Conservation (phyloP, 2,329 filamentous ascomycete species). For the Epichloe aotearoae region DNA sequence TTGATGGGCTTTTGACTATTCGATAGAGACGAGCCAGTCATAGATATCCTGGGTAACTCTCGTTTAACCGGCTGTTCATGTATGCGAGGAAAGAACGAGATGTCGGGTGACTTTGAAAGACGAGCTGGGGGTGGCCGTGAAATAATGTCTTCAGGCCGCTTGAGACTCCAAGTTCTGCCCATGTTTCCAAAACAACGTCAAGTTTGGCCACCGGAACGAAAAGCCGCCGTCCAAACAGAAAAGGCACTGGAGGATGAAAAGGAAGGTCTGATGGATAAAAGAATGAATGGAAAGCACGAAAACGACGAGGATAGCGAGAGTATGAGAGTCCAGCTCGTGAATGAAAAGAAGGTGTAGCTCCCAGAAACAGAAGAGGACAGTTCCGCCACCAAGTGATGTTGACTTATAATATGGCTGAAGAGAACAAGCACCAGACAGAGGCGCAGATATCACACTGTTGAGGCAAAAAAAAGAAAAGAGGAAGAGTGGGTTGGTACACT, state of each 20-base stretch:
- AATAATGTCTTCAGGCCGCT: conserved; percentile 2
- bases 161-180: not conserved
- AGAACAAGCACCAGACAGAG: not conserved
- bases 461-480: not conserved
- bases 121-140: conserved; percentile 2
- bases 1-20: conserved; percentile 25
- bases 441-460: not conserved
- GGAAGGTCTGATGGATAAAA: not conserved
- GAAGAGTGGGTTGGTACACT: not conserved
- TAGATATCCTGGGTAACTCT: conserved; percentile 2
- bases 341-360: not conserved
- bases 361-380: not conserved
- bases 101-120: not conserved
- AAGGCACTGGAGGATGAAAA: not conserved
- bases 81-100: not conserved
- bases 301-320: not conserved
- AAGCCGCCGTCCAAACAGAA: not conserved
- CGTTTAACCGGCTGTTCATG: not conserved
- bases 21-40: conserved; percentile 7
- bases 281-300: not conserved
- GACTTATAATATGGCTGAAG: not conserved
- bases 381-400: not conserved
- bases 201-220: not conserved
- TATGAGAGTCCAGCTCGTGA: not conserved
- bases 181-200: not conserved